Evolutionary conservation across 163 green algal species (phyloP).

Genomic region (Scenedesmus sp.): DNA sequence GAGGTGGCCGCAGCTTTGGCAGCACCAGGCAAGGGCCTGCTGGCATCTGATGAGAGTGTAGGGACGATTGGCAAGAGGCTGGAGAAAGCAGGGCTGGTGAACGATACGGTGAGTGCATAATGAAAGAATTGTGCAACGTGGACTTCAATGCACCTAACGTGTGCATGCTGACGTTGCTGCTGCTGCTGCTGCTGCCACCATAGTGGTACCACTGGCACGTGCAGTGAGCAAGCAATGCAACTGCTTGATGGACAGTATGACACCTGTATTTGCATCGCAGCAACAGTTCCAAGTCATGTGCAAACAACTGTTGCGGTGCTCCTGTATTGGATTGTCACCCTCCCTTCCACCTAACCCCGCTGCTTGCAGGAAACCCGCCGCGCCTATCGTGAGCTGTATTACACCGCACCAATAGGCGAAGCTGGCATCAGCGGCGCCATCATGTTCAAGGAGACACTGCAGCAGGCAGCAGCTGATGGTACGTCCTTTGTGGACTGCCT

Average conservation of each 20-base stretch:
- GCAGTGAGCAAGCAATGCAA: too few species aligned
- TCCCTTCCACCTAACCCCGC: background rate
- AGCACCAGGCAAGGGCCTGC: slow-evolving; percentile 77
- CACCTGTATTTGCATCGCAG: too few species aligned
- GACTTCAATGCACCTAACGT: background rate
- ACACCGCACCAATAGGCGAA: slow-evolving; percentile 72
- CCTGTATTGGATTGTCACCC: too few species aligned
- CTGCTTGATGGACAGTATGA: too few species aligned
- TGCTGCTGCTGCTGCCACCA: background rate
- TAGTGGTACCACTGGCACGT: background rate
- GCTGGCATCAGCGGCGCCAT: slow-evolving; percentile 81
- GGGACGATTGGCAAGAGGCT: slow-evolving; percentile 93
- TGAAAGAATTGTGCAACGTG: background rate
- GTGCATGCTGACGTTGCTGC: background rate
- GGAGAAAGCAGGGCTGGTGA: slow-evolving; percentile 90
- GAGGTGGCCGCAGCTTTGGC: slow-evolving; percentile 65
- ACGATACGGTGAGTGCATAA: slow-evolving; percentile 80
- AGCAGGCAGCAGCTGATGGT: slow-evolving; percentile 72
- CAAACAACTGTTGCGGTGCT: background rate
- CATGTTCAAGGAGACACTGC: slow-evolving; percentile 88
- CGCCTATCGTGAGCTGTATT: slow-evolving; percentile 82
- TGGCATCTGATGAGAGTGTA: slow-evolving; percentile 85
- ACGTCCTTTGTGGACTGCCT: slow-evolving; percentile 83
- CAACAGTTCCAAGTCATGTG: background rate
- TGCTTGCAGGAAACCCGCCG: slow-evolving; percentile 72